phyloP scores from a whole-genome alignment of 2,329 filamentous ascomycete genomes.

The Neopestalotiopsis clavispora region DNA sequence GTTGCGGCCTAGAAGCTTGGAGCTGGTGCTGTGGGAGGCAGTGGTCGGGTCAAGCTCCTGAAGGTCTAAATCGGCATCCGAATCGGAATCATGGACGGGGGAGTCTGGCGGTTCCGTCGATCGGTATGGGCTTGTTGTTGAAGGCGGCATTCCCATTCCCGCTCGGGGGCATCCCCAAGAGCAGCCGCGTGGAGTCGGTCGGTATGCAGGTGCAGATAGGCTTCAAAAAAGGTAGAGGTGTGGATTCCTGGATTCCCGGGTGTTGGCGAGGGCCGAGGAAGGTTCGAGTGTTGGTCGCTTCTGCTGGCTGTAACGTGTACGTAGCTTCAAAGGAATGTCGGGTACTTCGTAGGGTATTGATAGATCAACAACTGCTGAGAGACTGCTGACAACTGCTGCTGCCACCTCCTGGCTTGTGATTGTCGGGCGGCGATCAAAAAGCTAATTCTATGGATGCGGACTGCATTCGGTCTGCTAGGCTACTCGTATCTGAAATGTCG shows the following conservation, averaged over 20 bases:
- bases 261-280: not conserved
- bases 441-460: too few species aligned
- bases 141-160: conserved; percentile 60
- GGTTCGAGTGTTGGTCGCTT: not conserved
- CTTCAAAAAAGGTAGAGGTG: not conserved
- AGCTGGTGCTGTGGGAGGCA: conserved; percentile 40
- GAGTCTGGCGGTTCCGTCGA: conserved; percentile 68
- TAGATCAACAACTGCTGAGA: too few species aligned
- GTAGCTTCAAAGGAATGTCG: too few species aligned
- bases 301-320: not conserved
- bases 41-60: conserved; percentile 75
- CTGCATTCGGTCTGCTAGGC: too few species aligned
- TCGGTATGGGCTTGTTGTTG: conserved; percentile 48
- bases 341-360: too few species aligned
- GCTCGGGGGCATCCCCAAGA: conserved; percentile 36
- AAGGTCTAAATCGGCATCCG: conserved; percentile 77
- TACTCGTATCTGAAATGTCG: too few species aligned
- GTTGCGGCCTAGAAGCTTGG: conserved; percentile 53
- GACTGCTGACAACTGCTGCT: too few species aligned
- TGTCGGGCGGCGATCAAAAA: too few species aligned
- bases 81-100: conserved; percentile 73
- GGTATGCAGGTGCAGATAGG: not conserved
- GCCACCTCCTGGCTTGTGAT: too few species aligned
- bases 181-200: not conserved
- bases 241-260: not conserved